A percentile compares a stretch with the other conserved stretches of the same genome.
Conservation (phyloP, 495 filamentous ascomycete genomes). For the Jackrogersella multiformis region DNA sequence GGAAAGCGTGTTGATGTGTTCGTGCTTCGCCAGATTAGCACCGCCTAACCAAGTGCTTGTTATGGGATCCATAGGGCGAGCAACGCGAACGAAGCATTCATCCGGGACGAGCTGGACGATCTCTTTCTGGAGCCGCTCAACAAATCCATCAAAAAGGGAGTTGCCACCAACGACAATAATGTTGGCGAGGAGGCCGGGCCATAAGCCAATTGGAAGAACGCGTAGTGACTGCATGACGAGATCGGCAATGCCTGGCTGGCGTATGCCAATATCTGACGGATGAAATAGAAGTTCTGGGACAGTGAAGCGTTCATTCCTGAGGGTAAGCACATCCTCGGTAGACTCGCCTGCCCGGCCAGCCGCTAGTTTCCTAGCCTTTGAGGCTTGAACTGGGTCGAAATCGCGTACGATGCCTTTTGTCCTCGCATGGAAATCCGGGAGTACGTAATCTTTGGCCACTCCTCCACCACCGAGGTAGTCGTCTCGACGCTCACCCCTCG, state of each 20-base stretch:
- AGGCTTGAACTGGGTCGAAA: constrained; percentile 69
- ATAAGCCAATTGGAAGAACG: constrained; percentile 77
- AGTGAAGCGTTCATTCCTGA: constrained; percentile 90
- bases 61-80: constrained; percentile 76
- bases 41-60: constrained; percentile 87
- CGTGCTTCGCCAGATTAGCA: constrained; percentile 75
- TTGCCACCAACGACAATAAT: constrained; percentile 91
- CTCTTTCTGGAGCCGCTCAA: constrained; percentile 82
- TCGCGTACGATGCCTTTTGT: constrained; percentile 77
- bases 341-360: constrained; percentile 63
- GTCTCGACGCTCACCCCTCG: constrained; percentile 60
- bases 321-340: constrained; percentile 82
- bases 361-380: constrained; percentile 66
- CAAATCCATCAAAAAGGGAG: constrained; percentile 78
- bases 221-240: constrained; percentile 82
- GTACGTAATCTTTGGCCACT: constrained; percentile 90
- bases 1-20: constrained; percentile 67
- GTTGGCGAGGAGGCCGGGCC: constrained; percentile 84
- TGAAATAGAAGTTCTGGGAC: constrained; percentile 91
- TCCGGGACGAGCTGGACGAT: constrained; percentile 76
- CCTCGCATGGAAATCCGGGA: constrained; percentile 86
- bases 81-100: constrained; percentile 79
- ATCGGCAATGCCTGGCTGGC: constrained; percentile 82
- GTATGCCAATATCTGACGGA: constrained; percentile 86
- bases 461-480: constrained; percentile 63